Base-by-base conservation (phyloP, 768 basidiomycete species). In the Suillus lakei region DNA sequence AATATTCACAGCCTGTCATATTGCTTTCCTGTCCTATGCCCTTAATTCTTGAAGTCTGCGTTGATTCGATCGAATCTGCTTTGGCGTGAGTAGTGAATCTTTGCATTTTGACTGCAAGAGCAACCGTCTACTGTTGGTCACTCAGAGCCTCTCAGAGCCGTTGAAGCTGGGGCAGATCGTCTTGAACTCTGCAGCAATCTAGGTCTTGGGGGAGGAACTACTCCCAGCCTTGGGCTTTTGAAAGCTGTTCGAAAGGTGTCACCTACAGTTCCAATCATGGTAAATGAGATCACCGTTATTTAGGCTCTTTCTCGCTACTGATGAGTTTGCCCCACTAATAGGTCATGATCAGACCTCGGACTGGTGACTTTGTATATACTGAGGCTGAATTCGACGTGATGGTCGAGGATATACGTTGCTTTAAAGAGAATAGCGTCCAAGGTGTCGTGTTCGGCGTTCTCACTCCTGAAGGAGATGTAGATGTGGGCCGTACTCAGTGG, bases 341-440 rank as follows among this genome's bases (percentile, higher is more conserved):
- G 93, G 85, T 82, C 28, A 93, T 96, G 91, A 81, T 95, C 64
- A 86, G 93, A 41, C 92, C 93, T 12, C 84, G 93, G 34, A 79
- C 83, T 4, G 94, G 94, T 0, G 92, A 93, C 73, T 95, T 96
- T 74, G 72, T 88, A 5, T 96, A 94, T 74, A 83, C 88, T 3
- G 75, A 84, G 10, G 76, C 77, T 9, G 94, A 96, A 73, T 64
- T 93, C 5, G 80, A 82, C 13, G 86, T 92, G 60, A 95, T 95
- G 89, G 70, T 87, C 38, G 87, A 89, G 71, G 94, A 95, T 70
- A 88, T 93, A 55, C 79, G 74, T 12, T 67, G 80, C 21, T 90
- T 91, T 78, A 91, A 86, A 69, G 74, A 81, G 32, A 73, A 81
- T 59, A 85, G 83, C 12, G 83, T 89, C 23, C 81, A 82, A 54